Base-by-base conservation (phyloP, 2,329 filamentous ascomycete species). In the Fusarium devonianum region DNA sequence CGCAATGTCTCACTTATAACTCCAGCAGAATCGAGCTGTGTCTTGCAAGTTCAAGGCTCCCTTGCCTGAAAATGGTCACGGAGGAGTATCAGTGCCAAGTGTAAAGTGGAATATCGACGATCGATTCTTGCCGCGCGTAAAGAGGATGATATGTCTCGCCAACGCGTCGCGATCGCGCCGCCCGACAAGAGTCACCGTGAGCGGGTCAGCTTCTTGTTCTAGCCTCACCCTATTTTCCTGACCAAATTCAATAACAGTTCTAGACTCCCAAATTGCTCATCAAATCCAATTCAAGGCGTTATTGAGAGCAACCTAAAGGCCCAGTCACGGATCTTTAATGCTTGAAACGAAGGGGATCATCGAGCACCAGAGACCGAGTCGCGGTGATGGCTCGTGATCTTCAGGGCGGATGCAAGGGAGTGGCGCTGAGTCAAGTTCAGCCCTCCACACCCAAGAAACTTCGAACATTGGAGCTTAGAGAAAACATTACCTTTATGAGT, bases 1-100 rank as follows among this genome's bases (percentile, higher is more conserved):
- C 43, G 36, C 26, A 18, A 53, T 65, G 60, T 65, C 46, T 64
- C 41, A 63, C 34, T 18, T 12, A 25, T 11, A 13, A 32, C 13
- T 38, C 26, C 45, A 33, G 12, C 13, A 8, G 30, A 10, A 19
- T 32, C 26, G 38, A 12, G 21, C n/a, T 0, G 49, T 34, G 36
- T 48, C 44, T 42, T 14, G n/a, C 4, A n/a, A 5, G n/a, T 19
- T 9, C 8, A 25, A 5, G 2, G 17, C 4, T 5, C 2, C 8
- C 13, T 16, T 18, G n/a, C 4, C 8, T n/a, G n/a, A n/a, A n/a
- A n/a, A n/a, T n/a, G n/a, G n/a, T n/a, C n/a, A n/a, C n/a, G n/a
- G n/a, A n/a, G n/a, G n/a, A n/a, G n/a, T n/a, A n/a, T n/a, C n/a
- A n/a, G 12, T 11, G 0, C 5, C 3, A 17, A 8, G 7, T 3